Evolutionary conservation across 2,329 filamentous ascomycete genomes (phyloP).

Genomic region (Exophiala spinifera): DNA sequence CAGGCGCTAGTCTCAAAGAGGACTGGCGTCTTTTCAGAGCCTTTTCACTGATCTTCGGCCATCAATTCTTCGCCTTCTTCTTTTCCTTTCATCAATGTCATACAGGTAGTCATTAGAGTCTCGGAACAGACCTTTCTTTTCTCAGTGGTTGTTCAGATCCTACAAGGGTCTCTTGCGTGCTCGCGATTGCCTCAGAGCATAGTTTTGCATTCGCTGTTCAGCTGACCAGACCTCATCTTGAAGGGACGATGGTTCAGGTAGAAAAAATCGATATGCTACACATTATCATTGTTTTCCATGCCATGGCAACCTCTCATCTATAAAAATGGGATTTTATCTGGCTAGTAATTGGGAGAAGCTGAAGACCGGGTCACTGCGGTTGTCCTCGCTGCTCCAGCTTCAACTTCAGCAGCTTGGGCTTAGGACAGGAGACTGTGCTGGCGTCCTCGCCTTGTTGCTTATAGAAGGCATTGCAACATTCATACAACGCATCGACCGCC

Average conservation of each 20-base stretch:
- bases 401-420: slow-evolving; percentile 70
- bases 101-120: slow-evolving; percentile 98
- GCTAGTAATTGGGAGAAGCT: no score
- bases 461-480: slow-evolving; percentile 91
- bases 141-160: slow-evolving; percentile 90
- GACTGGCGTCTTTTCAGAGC: not conserved
- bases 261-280: slow-evolving; percentile 34
- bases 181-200: slow-evolving; percentile 93
- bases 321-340: not conserved
- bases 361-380: not conserved
- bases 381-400: slow-evolving; percentile 75
- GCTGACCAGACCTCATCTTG: slow-evolving; percentile 61
- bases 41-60: not conserved
- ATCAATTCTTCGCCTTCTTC: slow-evolving; percentile 6
- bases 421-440: slow-evolving; percentile 78
- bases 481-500: slow-evolving; percentile 80
- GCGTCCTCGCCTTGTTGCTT: slow-evolving; percentile 71
- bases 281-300: slow-evolving; percentile 1
- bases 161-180: slow-evolving; percentile 80
- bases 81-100: slow-evolving; percentile 49
- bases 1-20: no score
- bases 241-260: slow-evolving; percentile 53
- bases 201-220: slow-evolving; percentile 64
- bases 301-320: not conserved
- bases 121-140: slow-evolving; percentile 70